A percentile compares a stretch with the other conserved stretches of the same genome.
These are phyloP conservation scores for Dysphania ambrosioides DNA, from an alignment of 148 eudicot species.

Conservation along the genomic window DNA sequence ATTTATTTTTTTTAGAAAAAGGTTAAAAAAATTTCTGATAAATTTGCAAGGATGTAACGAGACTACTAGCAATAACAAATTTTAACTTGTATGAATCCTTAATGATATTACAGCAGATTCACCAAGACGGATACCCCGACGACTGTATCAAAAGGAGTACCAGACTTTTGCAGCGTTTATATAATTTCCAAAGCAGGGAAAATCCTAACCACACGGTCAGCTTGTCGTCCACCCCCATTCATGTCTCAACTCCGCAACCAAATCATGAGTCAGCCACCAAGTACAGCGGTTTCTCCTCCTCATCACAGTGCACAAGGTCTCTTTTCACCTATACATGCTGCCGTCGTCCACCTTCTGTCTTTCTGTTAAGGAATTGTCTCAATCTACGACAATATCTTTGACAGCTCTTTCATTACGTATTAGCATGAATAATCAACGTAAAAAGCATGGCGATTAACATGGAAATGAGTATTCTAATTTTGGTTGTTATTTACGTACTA, in stretches of 20 bases:
- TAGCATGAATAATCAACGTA: no score
- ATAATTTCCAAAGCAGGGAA: constrained; percentile 69
- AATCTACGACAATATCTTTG: no score
- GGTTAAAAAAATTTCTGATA: no score
- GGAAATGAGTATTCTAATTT: no score
- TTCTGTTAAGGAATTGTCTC: no score
- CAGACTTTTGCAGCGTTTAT: constrained; percentile 81
- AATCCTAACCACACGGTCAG: constrained; percentile 48
- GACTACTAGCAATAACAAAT: no score
- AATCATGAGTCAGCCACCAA: constrained; percentile 32
- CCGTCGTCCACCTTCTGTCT: no score
- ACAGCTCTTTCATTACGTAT: no score
- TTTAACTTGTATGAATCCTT: not conserved
- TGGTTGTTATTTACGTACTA: no score
- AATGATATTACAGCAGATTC: constrained; percentile 34
- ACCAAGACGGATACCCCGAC: constrained; percentile 57
- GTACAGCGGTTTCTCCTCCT: constrained; percentile 9
- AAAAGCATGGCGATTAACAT: no score
- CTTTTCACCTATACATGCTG: not conserved
- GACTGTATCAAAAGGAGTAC: constrained; percentile 50
- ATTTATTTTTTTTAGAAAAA: no score
- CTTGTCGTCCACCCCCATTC: constrained; percentile 60
- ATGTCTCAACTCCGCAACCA: constrained; percentile 50
- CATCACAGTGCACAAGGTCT: not conserved
- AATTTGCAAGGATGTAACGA: no score